Percentiles rank a stretch among this genome's conserved stretches.
Conservation (phyloP, 768 basidiomycete species). For the Boletus fagicola region DNA sequence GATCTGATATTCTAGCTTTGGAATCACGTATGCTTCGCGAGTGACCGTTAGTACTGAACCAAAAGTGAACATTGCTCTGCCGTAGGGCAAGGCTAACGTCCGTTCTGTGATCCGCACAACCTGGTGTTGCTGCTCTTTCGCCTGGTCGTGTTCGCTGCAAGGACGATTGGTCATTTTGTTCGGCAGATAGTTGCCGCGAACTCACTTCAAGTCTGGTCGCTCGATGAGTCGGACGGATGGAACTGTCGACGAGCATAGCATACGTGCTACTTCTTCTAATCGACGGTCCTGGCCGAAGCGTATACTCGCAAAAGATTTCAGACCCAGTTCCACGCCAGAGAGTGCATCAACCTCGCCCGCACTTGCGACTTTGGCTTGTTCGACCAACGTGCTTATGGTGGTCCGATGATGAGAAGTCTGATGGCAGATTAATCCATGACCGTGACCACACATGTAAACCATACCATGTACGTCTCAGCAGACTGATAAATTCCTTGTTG, state of each 20-base stretch:
- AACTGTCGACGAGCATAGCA: constrained; percentile 78
- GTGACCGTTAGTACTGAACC: constrained; percentile 75
- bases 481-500: constrained; percentile 33
- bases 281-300: constrained; percentile 90
- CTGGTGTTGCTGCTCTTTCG: constrained; percentile 80
- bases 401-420: constrained; percentile 53
- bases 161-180: constrained; percentile 1
- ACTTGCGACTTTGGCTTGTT: constrained; percentile 49
- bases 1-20: constrained; percentile 74
- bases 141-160: constrained; percentile 80
- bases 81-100: constrained; percentile 86
- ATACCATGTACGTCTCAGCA: constrained; percentile 34
- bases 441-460: not conserved
- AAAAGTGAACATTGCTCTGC: constrained; percentile 90
- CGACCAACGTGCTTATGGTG: constrained; percentile 51
- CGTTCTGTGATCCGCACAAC: constrained; percentile 80
- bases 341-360: constrained; percentile 55
- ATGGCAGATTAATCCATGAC: constrained; percentile 10
- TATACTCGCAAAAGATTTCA: constrained; percentile 74
- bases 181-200: constrained; percentile 17
- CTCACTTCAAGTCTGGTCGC: constrained; percentile 68
- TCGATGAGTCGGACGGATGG: constrained; percentile 66
- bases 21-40: constrained; percentile 74
- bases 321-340: constrained; percentile 70
- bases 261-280: constrained; percentile 86